These are phyloP conservation scores for Pseudopyrenochaeta lycopersici DNA, from an alignment of 2,329 filamentous ascomycete genomes.

Conservation along the genomic window DNA sequence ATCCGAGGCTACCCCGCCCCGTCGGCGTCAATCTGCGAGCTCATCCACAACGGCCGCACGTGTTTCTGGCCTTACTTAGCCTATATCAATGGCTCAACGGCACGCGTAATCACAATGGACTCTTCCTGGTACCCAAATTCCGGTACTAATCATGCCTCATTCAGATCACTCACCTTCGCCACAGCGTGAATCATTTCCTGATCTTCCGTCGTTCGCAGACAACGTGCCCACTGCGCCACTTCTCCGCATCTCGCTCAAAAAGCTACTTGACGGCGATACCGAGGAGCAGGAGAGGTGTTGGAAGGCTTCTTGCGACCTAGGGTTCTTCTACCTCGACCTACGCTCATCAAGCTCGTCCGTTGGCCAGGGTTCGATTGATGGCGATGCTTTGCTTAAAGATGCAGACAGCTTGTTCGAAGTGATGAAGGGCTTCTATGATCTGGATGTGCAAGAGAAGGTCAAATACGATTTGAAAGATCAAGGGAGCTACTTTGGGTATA, in stretches of 20 bases:
- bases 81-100: not conserved
- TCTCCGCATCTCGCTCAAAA: constrained; percentile 52
- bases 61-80: not conserved
- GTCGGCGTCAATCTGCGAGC: constrained; percentile 6
- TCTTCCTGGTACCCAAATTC: not conserved
- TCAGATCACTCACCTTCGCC: constrained; percentile 26
- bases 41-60: not conserved
- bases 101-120: not conserved
- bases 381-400: constrained; percentile 53
- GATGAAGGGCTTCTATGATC: constrained; percentile 57
- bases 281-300: constrained; percentile 51
- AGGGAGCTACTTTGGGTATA: constrained; percentile 62
- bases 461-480: constrained; percentile 63
- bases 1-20: constrained; percentile 29
- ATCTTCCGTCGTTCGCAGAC: constrained; percentile 54
- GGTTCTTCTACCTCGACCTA: constrained; percentile 67
- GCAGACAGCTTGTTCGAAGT: constrained; percentile 58
- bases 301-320: constrained; percentile 57
- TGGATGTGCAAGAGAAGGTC: constrained; percentile 61
- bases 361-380: constrained; percentile 30
- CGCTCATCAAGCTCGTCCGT: constrained; percentile 14
- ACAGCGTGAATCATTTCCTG: constrained; percentile 26
- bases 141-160: constrained; percentile 26
- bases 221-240: constrained; percentile 53
- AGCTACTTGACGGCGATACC: constrained; percentile 46